Evolutionary conservation across 306 rosid genomes (phyloP).

Genomic region (Gynostemma pentaphyllum): DNA sequence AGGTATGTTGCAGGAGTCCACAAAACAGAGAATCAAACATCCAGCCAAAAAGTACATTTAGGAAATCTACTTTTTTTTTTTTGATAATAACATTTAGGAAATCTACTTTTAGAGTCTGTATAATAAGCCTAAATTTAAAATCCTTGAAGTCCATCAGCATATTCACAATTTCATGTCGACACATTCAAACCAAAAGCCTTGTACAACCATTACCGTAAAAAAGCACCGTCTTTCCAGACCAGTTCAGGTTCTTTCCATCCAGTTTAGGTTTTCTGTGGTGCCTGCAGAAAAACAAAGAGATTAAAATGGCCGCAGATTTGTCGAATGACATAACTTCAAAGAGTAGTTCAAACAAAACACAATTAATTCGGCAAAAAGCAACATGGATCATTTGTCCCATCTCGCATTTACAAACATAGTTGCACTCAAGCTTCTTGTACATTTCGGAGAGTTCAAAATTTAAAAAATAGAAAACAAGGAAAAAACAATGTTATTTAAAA

Average conservation of each 20-base stretch:
- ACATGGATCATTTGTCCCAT: neutral
- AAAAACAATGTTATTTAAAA: too few relatives aligned
- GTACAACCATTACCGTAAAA: neutral
- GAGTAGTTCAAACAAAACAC: neutral
- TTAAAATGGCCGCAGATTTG: neutral
- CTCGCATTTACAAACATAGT: conserved; percentile 3
- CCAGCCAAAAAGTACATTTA: neutral
- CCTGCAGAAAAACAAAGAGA: neutral
- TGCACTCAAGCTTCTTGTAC: too few relatives aligned
- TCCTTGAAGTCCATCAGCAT: neutral
- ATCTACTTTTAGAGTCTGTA: neutral
- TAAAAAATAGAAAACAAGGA: neutral
- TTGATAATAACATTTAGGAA: neutral
- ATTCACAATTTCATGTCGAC: conserved; percentile 12
- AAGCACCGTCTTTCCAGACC: neutral
- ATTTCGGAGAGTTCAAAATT: neutral
- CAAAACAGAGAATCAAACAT: neutral
- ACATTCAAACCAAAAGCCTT: conserved; percentile 1
- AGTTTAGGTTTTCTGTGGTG: neutral
- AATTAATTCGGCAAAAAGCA: neutral
- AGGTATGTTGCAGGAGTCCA: neutral
- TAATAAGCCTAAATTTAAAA: neutral
- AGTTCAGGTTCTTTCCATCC: neutral
- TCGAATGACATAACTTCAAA: neutral
- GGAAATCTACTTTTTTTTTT: neutral